Base-by-base conservation (phyloP, 2,329 filamentous ascomycete species). In the Purpureocillium lavendulum region DNA sequence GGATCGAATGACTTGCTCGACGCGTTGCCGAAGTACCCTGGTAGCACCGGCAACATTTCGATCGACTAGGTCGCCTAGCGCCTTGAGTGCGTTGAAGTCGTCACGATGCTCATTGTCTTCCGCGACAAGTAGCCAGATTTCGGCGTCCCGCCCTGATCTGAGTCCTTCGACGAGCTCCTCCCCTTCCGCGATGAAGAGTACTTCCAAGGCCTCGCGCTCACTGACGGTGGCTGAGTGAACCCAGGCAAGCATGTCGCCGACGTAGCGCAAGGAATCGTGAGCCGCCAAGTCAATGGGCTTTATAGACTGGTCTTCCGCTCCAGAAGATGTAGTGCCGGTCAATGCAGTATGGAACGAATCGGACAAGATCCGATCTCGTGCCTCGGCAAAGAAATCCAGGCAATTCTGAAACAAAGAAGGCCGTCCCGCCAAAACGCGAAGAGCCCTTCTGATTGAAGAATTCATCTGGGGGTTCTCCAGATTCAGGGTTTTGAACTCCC, bases 171-270 rank as follows among this genome's bases (percentile, higher is more conserved):
- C 83, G 41, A 97, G 85, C 52, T 94, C 87, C 45, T 92, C 85
- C 2, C 86, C 89, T 45, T 96, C 89, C 0, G 84, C 83, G 32
- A 96, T 82, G 55, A 98, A 98, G 1, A 98, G 69, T 2, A 87
- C 80, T 58, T 97, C 90, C 6, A 98, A 70, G 0, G 89, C 88
- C 61, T 98, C 92, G 38, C 86, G 77, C 60, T 98, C 92, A 26
- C 90, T 94, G 1, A 98, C 92, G 0, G 90, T 83, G 3, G 89
- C 85, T 1, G 92, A 95, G 58, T 98, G 92, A 6, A 84, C 80
- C 92, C 92, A 98, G 5, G 92, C 92, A 12, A 98, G 73, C 89
- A 98, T 98, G 56, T 98, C 92, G 39, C 92, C 88, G 3, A 94
- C 80, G 58, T 97, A 97, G 15, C 92, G 80, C 18, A 97, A 65